Evolutionary conservation across 192 early-diverging fungal genomes (phyloP).

Genomic region (Backusella luteola): DNA sequence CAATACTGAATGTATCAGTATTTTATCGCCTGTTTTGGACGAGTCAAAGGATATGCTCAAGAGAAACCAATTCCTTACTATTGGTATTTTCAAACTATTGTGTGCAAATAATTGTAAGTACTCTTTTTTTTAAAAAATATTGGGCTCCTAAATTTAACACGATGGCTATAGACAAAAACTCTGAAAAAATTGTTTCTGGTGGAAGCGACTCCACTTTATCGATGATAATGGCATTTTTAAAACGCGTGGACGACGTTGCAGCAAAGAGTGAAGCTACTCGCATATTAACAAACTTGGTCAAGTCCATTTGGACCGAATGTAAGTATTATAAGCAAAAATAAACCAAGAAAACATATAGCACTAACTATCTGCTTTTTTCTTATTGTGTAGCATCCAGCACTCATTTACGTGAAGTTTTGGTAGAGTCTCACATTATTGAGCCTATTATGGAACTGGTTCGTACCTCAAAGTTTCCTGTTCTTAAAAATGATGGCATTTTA

Average conservation of each 20-base stretch:
- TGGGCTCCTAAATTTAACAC: background rate
- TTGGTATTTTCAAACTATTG: conserved; percentile 56
- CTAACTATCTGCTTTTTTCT: background rate
- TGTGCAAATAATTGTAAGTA: conserved; percentile 40
- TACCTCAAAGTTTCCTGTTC: conserved; percentile 50
- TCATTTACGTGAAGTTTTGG: conserved; percentile 40
- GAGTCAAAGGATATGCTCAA: conserved; percentile 48
- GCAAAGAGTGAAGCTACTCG: conserved; percentile 56
- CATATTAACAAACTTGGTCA: conserved; percentile 50
- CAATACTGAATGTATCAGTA: conserved; percentile 44
- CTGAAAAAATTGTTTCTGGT: conserved; percentile 28
- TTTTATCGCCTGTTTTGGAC: conserved; percentile 41
- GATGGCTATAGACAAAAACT: conserved; percentile 11
- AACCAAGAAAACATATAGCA: background rate
- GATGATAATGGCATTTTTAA: conserved; percentile 36
- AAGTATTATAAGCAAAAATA: background rate
- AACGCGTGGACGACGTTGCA: conserved; percentile 48
- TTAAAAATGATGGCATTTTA: conserved; percentile 59
- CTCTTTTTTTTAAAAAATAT: background rate
- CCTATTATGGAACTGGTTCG: conserved; percentile 46
- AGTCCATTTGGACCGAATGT: conserved; percentile 45
- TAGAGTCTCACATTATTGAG: conserved; percentile 31
- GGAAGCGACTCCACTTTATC: conserved; percentile 12
- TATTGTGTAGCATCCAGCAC: background rate
- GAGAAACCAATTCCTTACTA: conserved; percentile 49